Conservation (phyloP, 352 stramenopile species). For the Aphanomyces euteiches region DNA sequence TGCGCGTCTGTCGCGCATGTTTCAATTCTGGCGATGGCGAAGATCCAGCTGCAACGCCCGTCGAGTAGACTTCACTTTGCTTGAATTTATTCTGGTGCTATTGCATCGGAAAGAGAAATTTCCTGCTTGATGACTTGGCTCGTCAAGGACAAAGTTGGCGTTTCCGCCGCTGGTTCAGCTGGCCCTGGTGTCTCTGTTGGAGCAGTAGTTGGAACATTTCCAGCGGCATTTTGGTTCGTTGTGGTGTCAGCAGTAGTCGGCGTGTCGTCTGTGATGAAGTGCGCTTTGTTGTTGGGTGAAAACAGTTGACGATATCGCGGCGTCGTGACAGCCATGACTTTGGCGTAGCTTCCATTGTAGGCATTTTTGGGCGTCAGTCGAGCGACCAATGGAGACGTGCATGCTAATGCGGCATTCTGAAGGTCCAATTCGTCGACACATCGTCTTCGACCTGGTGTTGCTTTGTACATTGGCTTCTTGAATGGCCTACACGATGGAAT, state of each 20-base stretch:
- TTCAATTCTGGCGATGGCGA: conserved; percentile 64
- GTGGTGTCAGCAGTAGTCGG: neutral
- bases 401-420: neutral
- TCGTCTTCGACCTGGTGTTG: neutral
- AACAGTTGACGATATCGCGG: neutral
- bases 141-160: conserved; percentile 4
- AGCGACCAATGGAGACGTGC: conserved; percentile 20
- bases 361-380: conserved; percentile 21
- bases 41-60: neutral
- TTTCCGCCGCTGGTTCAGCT: neutral
- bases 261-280: neutral
- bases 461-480: conserved; percentile 2
- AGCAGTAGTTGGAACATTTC: neutral
- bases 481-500: neutral
- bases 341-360: conserved; percentile 23
- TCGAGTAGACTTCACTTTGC: too few species aligned
- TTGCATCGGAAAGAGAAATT: neutral
- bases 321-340: neutral
- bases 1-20: conserved; percentile 73
- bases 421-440: too few species aligned
- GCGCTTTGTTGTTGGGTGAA: neutral
- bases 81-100: neutral
- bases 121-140: conserved; percentile 21
- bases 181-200: neutral
- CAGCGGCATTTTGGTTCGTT: neutral